Conservation (phyloP, 768 basidiomycete species). For the Russula vinacea region DNA sequence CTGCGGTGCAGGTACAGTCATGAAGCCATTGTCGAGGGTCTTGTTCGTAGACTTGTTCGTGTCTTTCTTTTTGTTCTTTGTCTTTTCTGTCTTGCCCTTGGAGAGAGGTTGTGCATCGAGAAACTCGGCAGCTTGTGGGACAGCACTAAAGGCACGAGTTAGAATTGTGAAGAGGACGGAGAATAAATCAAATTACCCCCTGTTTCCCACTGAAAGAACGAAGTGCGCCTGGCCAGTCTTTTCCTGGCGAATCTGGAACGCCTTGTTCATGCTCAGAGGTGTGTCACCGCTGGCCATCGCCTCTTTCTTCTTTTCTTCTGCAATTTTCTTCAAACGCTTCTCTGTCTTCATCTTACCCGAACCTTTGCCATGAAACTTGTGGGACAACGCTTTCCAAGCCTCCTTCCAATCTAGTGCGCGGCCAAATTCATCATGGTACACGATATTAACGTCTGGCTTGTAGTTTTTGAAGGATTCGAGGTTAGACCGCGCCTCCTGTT, state of each 20-base stretch:
- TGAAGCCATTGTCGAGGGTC: constrained; percentile 57
- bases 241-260: constrained; percentile 90
- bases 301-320: constrained; percentile 92
- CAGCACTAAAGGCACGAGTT: constrained; percentile 52
- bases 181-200: constrained; percentile 59
- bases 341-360: constrained; percentile 97
- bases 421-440: constrained; percentile 96
- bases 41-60: constrained; percentile 50
- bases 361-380: constrained; percentile 98
- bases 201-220: constrained; percentile 88
- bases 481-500: constrained; percentile 80
- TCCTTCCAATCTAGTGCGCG: constrained; percentile 86
- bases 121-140: constrained; percentile 81
- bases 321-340: constrained; percentile 93
- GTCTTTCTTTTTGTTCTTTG: constrained; percentile 78
- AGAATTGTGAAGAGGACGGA: constrained; percentile 13
- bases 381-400: constrained; percentile 96
- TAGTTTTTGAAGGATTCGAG: constrained; percentile 87
- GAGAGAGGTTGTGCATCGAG: constrained; percentile 75
- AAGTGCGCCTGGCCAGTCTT: constrained; percentile 96
- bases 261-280: constrained; percentile 89
- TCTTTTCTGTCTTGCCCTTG: constrained; percentile 80
- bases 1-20: constrained; percentile 64
- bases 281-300: constrained; percentile 96
- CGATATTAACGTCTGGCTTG: constrained; percentile 95